These are phyloP conservation scores for Globisporangium nodosum DNA, from an alignment of 352 stramenopile genomes.

Conservation along the genomic window DNA sequence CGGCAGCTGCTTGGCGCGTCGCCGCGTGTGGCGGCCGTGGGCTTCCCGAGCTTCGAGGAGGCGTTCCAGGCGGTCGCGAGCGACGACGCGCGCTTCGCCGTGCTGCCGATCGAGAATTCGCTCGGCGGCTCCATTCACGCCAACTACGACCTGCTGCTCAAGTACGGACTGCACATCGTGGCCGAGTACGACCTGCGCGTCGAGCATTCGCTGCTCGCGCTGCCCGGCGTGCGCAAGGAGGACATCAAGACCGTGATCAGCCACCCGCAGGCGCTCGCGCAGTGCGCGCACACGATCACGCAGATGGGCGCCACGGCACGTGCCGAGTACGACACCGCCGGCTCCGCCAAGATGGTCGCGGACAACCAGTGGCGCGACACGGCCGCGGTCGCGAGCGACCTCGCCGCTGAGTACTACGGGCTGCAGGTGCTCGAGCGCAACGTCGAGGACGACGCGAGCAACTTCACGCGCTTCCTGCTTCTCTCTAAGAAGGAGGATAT, in stretches of 20 bases:
- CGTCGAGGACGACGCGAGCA: conserved; percentile 86
- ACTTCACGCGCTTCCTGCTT: conserved; percentile 94
- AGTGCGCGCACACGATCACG: conserved; percentile 95
- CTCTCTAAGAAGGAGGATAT: conserved; percentile 66
- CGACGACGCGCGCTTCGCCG: conserved; percentile 90
- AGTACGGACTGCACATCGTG: conserved; percentile 64
- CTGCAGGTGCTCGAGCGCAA: conserved; percentile 86
- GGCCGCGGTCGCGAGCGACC: conserved; percentile 93
- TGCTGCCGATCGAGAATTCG: conserved; percentile 94
- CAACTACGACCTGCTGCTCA: conserved; percentile 89
- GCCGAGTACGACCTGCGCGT: conserved; percentile 71
- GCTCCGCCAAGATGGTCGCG: conserved; percentile 95
- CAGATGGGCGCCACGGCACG: conserved; percentile 72
- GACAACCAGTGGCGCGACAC: conserved; percentile 82
- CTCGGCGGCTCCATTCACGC: conserved; percentile 94
- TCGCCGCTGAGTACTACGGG: conserved; percentile 93
- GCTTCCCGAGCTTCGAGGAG: conserved; percentile 48
- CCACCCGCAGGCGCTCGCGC: conserved; percentile 94
- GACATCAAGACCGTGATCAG: conserved; percentile 96
- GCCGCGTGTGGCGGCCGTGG: conserved; percentile 58
- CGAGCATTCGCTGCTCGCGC: conserved; percentile 91
- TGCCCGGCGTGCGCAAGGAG: conserved; percentile 76
- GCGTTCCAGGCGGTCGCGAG: conserved; percentile 50
- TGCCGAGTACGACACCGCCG: conserved; percentile 95
- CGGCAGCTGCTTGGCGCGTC: conserved; percentile 84